A percentile compares a stretch with the other conserved stretches of the same genome.
Evolutionary conservation across 805 yeast species (phyloP).

Genomic region (Candida endomychidarum): DNA sequence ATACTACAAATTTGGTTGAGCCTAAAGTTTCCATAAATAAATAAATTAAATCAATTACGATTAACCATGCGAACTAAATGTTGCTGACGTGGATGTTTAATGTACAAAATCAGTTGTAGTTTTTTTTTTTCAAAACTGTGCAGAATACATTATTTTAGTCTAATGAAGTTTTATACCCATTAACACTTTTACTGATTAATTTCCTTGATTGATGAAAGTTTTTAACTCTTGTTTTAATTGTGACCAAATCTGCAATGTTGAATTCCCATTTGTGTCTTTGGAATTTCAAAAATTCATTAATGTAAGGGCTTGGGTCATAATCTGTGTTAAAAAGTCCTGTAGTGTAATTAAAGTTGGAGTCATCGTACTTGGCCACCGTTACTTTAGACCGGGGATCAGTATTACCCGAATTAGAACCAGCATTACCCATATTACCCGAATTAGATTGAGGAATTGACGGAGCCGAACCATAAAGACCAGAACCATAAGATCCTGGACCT

Average conservation of each 20-base stretch:
- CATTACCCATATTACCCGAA: neutral
- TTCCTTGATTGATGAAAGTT: conserved; percentile 13
- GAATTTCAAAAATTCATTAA: conserved; percentile 14
- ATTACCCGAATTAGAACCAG: neutral
- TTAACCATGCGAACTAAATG: too few relatives aligned
- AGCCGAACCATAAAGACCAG: too few relatives aligned
- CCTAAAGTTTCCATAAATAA: neutral
- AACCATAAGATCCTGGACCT: too few relatives aligned
- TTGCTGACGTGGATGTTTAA: too few relatives aligned
- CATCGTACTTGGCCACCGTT: too few relatives aligned
- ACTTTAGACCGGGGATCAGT: neutral
- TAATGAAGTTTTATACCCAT: conserved; percentile 4
- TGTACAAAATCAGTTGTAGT: too few relatives aligned
- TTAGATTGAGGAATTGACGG: too few relatives aligned
- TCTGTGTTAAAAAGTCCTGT: conserved; percentile 12
- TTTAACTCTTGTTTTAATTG: conserved; percentile 10
- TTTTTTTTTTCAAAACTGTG: too few relatives aligned
- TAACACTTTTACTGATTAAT: conserved; percentile 11
- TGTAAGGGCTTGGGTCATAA: conserved; percentile 11
- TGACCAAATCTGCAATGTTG: conserved; percentile 10
- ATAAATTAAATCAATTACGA: too few relatives aligned
- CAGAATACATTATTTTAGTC: conserved; percentile 3
- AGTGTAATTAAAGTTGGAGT: conserved; percentile 12
- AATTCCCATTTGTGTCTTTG: conserved; percentile 18
- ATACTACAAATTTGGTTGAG: neutral